These are phyloP conservation scores for Saccharomycopsis fibuligera DNA, from an alignment of 805 yeast species.

Conservation along the genomic window DNA sequence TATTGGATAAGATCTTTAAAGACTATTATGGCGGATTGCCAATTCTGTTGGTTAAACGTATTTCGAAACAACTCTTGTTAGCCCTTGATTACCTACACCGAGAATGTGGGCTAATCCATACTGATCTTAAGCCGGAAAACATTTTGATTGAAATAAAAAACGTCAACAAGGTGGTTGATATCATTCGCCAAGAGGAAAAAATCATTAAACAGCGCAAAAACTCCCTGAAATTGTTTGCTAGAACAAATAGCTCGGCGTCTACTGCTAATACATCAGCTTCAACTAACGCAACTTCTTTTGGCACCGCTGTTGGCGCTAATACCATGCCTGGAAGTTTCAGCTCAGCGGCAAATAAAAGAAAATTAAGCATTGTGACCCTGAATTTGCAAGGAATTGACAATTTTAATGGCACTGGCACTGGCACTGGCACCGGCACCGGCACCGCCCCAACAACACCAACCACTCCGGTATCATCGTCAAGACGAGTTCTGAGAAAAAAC, in stretches of 20 bases:
- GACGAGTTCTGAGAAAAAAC: not conserved
- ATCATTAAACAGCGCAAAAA: not conserved
- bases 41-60: constrained; percentile 65
- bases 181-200: constrained; percentile 18
- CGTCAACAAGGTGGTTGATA: constrained; percentile 62
- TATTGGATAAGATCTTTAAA: constrained; percentile 16
- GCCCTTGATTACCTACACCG: constrained; percentile 70
- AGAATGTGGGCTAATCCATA: constrained; percentile 67
- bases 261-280: not conserved
- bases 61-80: constrained; percentile 68
- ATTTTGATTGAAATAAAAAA: constrained; percentile 77
- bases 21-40: constrained; percentile 75
- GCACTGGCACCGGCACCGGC: not conserved
- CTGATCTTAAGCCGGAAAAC: constrained; percentile 70
- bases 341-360: not conserved
- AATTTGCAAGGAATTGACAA: not conserved
- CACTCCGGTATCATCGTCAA: not conserved
- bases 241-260: not conserved
- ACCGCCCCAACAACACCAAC: constrained; percentile 2
- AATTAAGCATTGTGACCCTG: not conserved
- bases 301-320: too few relatives aligned
- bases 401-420: not conserved
- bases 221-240: not conserved
- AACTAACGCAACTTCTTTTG: not conserved
- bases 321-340: too few relatives aligned